Percentiles rank a stretch among this genome's conserved stretches.
Evolutionary conservation across 169 alveolate species (phyloP).

Genomic region (Plasmodium malariae): DNA sequence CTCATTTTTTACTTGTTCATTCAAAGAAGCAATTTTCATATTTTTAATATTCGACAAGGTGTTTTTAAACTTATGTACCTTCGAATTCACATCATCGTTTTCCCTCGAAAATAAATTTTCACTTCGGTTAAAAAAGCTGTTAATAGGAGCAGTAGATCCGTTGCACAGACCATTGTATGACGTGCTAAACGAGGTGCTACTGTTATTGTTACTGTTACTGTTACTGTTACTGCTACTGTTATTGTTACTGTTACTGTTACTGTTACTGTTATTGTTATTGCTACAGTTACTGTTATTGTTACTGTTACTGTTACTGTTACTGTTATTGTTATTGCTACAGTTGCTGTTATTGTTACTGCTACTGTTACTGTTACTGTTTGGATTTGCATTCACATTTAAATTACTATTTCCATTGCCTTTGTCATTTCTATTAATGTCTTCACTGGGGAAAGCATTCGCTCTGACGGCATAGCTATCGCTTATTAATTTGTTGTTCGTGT

Average conservation of each 20-base stretch:
- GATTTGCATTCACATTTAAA: too few species aligned
- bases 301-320: neutral
- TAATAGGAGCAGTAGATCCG: too few species aligned
- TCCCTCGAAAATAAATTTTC: too few species aligned
- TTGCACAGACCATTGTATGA: too few species aligned
- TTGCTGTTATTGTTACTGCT: too few species aligned
- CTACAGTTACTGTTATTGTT: neutral
- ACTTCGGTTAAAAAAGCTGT: too few species aligned
- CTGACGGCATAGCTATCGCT: slow-evolving; percentile 2
- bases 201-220: neutral
- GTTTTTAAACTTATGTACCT: neutral
- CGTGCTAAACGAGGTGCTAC: too few species aligned
- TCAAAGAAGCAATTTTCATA: neutral
- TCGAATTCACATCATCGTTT: neutral
- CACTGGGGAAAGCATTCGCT: neutral
- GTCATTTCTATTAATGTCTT: neutral
- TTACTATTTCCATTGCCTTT: neutral
- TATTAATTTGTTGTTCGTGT: slow-evolving; percentile 13
- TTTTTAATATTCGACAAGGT: neutral
- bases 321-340: too few species aligned
- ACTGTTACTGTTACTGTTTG: too few species aligned
- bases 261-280: neutral
- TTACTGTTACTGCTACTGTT: neutral
- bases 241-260: neutral
- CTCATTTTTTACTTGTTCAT: neutral